These are phyloP conservation scores for Ogataea minuta DNA, from an alignment of 805 yeast genomes.

Conservation along the genomic window DNA sequence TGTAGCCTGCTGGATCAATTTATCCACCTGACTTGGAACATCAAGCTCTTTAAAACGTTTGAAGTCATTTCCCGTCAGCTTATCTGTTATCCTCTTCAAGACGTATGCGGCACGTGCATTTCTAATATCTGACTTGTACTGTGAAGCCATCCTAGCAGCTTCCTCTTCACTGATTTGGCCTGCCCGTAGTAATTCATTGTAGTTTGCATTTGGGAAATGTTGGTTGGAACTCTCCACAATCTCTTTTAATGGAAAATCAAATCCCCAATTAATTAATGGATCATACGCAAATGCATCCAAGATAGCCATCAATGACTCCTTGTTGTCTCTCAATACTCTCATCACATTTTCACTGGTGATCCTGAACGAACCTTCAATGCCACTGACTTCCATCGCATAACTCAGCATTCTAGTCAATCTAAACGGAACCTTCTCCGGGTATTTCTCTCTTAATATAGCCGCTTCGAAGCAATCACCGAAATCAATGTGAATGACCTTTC, in stretches of 20 bases:
- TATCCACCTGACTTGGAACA: constrained; percentile 89
- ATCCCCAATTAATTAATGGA: constrained; percentile 98
- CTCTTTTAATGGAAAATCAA: constrained; percentile 83
- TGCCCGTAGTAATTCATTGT: constrained; percentile 64
- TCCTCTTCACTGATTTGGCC: constrained; percentile 79
- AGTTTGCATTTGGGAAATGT: constrained; percentile 62
- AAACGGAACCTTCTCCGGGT: constrained; percentile 98
- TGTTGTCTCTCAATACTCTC: constrained; percentile 89
- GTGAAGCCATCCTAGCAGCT: constrained; percentile 64
- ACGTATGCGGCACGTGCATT: constrained; percentile 91
- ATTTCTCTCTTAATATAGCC: constrained; percentile 92
- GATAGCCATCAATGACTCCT: constrained; percentile 96
- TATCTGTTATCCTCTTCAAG: constrained; percentile 84
- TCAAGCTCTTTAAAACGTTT: constrained; percentile 65
- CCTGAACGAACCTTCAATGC: constrained; percentile 95
- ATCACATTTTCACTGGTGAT: constrained; percentile 96
- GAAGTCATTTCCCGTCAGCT: constrained; percentile 92
- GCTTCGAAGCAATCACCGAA: constrained; percentile 99
- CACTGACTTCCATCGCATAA: constrained; percentile 98
- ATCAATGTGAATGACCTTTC: constrained; percentile 95
- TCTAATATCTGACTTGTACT: constrained; percentile 70
- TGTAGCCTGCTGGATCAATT: constrained; percentile 92
- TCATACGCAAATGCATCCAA: constrained; percentile 98
- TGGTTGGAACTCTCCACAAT: constrained; percentile 73
- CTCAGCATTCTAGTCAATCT: constrained; percentile 95